phyloP scores from a whole-genome alignment of 257 asterid species.

The Gentiana macrophylla region DNA sequence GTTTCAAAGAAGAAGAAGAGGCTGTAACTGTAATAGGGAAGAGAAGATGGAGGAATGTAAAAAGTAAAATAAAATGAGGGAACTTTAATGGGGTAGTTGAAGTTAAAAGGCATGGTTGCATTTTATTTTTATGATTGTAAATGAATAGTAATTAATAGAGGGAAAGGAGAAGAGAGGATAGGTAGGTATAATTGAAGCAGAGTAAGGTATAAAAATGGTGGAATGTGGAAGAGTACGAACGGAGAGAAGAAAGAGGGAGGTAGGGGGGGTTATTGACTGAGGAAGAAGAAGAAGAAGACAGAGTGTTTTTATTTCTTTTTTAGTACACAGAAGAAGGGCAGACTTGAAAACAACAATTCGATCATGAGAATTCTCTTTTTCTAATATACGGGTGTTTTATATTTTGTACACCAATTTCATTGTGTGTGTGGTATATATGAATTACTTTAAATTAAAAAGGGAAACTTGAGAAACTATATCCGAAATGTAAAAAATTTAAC shows the following conservation, averaged over 20 bases:
- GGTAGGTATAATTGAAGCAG: neutral
- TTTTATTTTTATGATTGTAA: conserved; percentile 13
- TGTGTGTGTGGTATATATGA: too few relatives aligned
- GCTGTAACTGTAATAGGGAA: conserved; percentile 10
- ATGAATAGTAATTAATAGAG: neutral
- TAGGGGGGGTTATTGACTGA: too few relatives aligned
- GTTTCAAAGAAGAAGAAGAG: conserved; percentile 21
- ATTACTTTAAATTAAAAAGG: too few relatives aligned
- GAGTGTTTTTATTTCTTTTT: too few relatives aligned
- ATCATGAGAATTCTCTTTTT: too few relatives aligned
- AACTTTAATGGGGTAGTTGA: conserved; percentile 21
- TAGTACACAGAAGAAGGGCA: too few relatives aligned
- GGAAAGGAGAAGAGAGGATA: neutral
- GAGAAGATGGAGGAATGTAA: conserved; percentile 22
- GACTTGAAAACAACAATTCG: too few relatives aligned
- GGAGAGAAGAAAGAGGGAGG: neutral
- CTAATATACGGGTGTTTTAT: too few relatives aligned
- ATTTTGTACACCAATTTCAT: too few relatives aligned
- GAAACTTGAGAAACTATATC: too few relatives aligned
- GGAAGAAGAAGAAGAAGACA: too few relatives aligned
- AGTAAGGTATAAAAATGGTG: neutral
- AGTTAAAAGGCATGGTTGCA: conserved; percentile 50
- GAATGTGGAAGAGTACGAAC: neutral
- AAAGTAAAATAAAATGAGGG: conserved; percentile 2
- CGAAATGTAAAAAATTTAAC: too few relatives aligned